Evolutionary conservation across 2,329 filamentous ascomycete genomes (phyloP), one percentile per base, ranked within the genome.

Genomic region (Arthrocladium fulminans): DNA sequence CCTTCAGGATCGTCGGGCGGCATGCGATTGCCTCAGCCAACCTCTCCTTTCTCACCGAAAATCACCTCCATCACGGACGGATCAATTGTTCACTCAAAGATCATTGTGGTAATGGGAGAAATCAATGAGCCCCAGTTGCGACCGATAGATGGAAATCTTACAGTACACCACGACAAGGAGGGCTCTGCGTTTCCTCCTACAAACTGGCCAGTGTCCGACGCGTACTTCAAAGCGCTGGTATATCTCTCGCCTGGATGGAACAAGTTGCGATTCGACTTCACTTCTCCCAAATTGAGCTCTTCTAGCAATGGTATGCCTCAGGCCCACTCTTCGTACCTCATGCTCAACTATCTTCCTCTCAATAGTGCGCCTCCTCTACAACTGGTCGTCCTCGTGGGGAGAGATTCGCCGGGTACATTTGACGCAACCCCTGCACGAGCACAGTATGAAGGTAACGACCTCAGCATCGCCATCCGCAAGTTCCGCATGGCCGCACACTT

Each of bases 401-500:
- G 84, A 62, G 92, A 98, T 63, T 97, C 90, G 0, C 81, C 85
- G 0, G 86, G 77, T 32, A 90, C 83, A 1, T 96, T 85, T 59
- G 89, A 97, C 68, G 82, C 87, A 3, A 76, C 82, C 13, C 88
- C 88, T 1, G 80, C 87, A 47, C 79, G 86, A 42, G 71, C 78
- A 48, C 80, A 86, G 64, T 81, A 77, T 57, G 89, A 94, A 72
- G 89, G 87, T 15, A 94, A 95, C 65, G 77, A 76, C 1, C 63
- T 97, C 29, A 83, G 89, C 9, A 80, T 79, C 6, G 92, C 92
- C 0, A 76, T 94, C 45, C 80, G 79, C 60, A 98, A 98, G 64
- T 96, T 92, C 63, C 80, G 89, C 54, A 96, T 94, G 85, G 84
- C 88, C 15, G 90, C 88, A 20, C 96, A 97, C 63, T 73, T 97